phyloP scores from a whole-genome alignment of 192 early-diverging fungal genomes.

The Coemansia sp. region DNA sequence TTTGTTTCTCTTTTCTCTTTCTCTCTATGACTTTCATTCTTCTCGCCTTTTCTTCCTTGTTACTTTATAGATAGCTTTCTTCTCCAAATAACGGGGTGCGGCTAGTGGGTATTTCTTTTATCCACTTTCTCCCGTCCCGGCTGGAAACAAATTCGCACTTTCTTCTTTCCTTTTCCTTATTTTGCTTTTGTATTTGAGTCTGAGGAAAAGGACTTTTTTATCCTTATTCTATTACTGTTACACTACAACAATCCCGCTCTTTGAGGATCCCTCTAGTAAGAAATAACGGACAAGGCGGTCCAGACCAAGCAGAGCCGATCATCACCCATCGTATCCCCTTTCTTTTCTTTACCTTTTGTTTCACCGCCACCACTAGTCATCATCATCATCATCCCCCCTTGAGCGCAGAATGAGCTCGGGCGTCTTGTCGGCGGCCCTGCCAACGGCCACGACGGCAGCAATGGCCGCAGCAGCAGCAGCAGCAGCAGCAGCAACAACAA shows the following conservation, averaged over 20 bases:
- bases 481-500: background rate
- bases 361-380: too few relatives aligned
- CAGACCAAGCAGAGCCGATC: too few relatives aligned
- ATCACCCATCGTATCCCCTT: background rate
- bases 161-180: too few relatives aligned
- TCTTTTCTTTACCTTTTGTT: background rate
- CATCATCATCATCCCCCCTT: too few relatives aligned
- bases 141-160: too few relatives aligned
- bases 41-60: background rate
- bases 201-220: too few relatives aligned
- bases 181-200: too few relatives aligned
- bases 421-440: background rate
- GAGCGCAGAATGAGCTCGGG: background rate
- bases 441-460: background rate
- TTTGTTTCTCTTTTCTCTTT: background rate
- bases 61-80: background rate
- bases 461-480: background rate
- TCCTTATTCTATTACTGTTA: too few relatives aligned
- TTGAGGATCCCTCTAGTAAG: too few relatives aligned
- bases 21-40: background rate
- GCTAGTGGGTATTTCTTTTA: background rate
- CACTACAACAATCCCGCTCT: too few relatives aligned
- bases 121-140: too few relatives aligned
- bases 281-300: too few relatives aligned
- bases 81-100: background rate